phyloP scores from a whole-genome alignment of 257 asterid genomes.

The Plantago elongata region DNA sequence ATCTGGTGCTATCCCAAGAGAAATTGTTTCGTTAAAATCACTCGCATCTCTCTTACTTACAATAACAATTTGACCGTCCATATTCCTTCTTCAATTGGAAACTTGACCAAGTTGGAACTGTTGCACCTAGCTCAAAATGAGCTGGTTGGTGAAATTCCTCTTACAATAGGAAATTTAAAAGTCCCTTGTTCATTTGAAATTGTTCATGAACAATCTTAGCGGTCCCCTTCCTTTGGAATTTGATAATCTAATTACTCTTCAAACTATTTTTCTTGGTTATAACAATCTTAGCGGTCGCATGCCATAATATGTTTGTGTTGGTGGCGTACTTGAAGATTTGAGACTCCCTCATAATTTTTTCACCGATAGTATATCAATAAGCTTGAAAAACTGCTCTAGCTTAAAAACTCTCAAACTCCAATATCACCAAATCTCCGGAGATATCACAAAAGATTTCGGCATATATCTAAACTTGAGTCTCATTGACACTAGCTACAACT shows the following conservation, averaged over 20 bases:
- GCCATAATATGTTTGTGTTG: constrained; percentile 30
- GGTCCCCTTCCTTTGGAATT: constrained; percentile 9
- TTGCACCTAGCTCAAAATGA: constrained; percentile 5
- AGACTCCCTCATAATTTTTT: constrained; percentile 18
- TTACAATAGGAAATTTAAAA: constrained; percentile 9
- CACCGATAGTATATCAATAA: constrained; percentile 26
- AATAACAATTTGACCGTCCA: constrained; percentile 2
- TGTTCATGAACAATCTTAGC: neutral
- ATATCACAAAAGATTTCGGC: constrained; percentile 29
- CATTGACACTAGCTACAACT: constrained; percentile 26
- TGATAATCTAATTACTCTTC: constrained; percentile 1
- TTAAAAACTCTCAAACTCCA: constrained; percentile 18
- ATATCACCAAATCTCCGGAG: constrained; percentile 26
- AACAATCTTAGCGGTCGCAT: constrained; percentile 32
- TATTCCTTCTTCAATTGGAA: too few species aligned
- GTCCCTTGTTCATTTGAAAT: neutral
- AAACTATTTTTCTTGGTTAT: neutral
- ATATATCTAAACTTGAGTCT: constrained; percentile 25
- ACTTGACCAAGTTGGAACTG: constrained; percentile 5
- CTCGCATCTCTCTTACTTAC: constrained; percentile 1
- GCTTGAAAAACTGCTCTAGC: constrained; percentile 33
- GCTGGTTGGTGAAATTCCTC: constrained; percentile 11
- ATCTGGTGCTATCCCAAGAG: constrained; percentile 22
- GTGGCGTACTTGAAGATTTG: constrained; percentile 15
- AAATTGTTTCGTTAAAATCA: constrained; percentile 20